Evolutionary conservation across 1,284 basidiomycete genomes (phyloP).

Genomic region (Fomitopsis pinicola): DNA sequence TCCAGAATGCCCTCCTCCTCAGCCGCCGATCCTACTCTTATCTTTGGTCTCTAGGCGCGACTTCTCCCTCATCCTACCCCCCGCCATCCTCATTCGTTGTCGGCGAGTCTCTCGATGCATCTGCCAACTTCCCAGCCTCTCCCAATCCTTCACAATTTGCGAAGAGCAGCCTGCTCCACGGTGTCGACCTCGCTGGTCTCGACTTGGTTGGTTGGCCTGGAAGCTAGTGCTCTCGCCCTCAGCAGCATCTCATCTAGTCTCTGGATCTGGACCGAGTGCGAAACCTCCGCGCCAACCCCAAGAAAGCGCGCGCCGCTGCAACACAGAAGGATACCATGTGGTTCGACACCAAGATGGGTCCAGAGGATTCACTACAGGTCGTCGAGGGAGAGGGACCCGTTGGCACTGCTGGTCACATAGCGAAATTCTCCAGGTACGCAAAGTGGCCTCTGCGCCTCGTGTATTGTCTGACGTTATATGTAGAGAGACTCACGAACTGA

Average conservation of each 20-base stretch:
- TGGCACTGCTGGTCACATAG: conserved; percentile 92
- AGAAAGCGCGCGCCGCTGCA: conserved; percentile 68
- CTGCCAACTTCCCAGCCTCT: conserved; percentile 52
- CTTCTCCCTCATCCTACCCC: conserved; percentile 57
- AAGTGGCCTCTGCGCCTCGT: background rate
- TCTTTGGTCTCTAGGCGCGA: conserved; percentile 57
- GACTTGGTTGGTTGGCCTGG: conserved; percentile 64
- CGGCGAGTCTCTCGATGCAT: conserved; percentile 82
- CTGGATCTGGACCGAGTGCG: conserved; percentile 88
- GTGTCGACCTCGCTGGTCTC: conserved; percentile 59
- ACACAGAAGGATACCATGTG: conserved; percentile 75
- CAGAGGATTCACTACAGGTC: conserved; percentile 45
- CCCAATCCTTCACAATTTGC: conserved; percentile 41
- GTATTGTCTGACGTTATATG: background rate
- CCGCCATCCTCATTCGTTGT: conserved; percentile 72
- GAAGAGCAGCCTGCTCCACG: conserved; percentile 52
- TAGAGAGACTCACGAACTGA: conserved; percentile 94
- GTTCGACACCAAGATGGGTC: conserved; percentile 84
- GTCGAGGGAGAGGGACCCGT: conserved; percentile 50
- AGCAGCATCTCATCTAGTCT: conserved; percentile 73
- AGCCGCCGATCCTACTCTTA: conserved; percentile 62
- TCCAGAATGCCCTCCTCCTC: conserved; percentile 31
- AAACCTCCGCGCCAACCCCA: conserved; percentile 68
- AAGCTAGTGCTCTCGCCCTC: conserved; percentile 64
- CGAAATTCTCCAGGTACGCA: conserved; percentile 83